These are phyloP conservation scores for Pseudonectria buxi DNA, from an alignment of 2,329 filamentous ascomycete genomes.

Conservation along the genomic window DNA sequence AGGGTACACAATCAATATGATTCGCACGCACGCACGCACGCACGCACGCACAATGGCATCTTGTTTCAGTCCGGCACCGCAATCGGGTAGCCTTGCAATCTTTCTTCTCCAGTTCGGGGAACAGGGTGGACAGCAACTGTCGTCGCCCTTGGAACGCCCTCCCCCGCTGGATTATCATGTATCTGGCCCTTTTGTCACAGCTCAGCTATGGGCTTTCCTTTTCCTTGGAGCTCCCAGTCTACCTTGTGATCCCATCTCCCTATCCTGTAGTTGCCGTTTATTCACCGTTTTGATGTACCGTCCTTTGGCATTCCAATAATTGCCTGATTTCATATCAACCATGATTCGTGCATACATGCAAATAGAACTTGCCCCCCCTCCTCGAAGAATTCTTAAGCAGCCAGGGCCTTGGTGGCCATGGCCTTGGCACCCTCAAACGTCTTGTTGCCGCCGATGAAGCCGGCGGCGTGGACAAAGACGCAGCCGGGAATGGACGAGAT, in stretches of 20 bases:
- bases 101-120: constrained; percentile 1
- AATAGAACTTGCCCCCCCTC: not conserved
- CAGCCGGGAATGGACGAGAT: constrained; percentile 64
- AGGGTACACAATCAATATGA: constrained; percentile 17
- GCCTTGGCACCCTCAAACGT: constrained; percentile 80
- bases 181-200: constrained; percentile 8
- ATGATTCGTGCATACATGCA: not conserved
- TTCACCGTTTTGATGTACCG: no score
- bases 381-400: constrained; percentile 21
- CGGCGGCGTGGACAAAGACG: constrained; percentile 89
- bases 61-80: constrained; percentile 17
- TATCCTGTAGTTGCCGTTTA: not conserved
- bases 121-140: no score
- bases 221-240: constrained; percentile 11
- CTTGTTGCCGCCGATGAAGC: constrained; percentile 94
- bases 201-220: constrained; percentile 15
- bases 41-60: constrained; percentile 12
- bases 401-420: constrained; percentile 75
- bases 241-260: constrained; percentile 3
- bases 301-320: no score
- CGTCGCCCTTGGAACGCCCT: no score
- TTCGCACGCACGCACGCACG: constrained; percentile 15
- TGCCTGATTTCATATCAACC: not conserved
- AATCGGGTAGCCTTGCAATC: constrained; percentile 17
- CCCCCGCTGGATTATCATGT: constrained; percentile 11